Conservation (phyloP, 495 filamentous ascomycete genomes). For the Aspergillus panamensis region DNA sequence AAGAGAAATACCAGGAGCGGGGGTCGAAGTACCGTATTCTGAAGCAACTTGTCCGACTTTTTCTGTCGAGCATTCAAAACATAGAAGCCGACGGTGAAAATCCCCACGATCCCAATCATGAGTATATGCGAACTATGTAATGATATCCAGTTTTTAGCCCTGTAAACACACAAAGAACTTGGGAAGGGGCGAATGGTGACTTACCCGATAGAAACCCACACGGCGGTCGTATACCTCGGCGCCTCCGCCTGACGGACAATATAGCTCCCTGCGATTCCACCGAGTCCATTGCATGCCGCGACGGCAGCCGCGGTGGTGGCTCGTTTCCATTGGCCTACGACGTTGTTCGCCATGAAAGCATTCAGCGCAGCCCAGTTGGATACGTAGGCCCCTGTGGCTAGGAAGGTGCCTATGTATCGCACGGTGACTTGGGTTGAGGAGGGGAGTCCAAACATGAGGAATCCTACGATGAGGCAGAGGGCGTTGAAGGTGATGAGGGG, state of each 20-base stretch:
- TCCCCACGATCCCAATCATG: slow-evolving; percentile 58
- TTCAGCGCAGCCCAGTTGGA: slow-evolving; percentile 78
- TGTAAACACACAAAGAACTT: neutral
- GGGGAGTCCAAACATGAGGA: slow-evolving; percentile 68
- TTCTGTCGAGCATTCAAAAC: slow-evolving; percentile 52
- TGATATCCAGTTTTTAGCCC: neutral
- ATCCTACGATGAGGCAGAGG: slow-evolving; percentile 65
- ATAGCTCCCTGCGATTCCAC: slow-evolving; percentile 72
- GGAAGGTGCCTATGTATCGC: slow-evolving; percentile 69
- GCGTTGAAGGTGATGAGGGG: slow-evolving; percentile 73
- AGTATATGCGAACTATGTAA: slow-evolving; percentile 55
- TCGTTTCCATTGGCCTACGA: slow-evolving; percentile 73
- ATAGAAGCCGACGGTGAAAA: slow-evolving; percentile 62
- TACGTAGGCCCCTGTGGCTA: slow-evolving; percentile 75
- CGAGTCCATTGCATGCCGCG: slow-evolving; percentile 68
- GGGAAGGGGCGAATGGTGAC: slow-evolving; percentile 5
- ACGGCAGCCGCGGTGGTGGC: slow-evolving; percentile 66
- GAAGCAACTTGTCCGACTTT: slow-evolving; percentile 45
- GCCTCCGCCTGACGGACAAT: slow-evolving; percentile 67
- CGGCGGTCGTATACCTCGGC: slow-evolving; percentile 63
- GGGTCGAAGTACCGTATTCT: slow-evolving; percentile 43
- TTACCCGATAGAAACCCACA: slow-evolving; percentile 69
- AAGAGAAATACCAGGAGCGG: slow-evolving; percentile 4
- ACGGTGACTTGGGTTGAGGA: slow-evolving; percentile 58
- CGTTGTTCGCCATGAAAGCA: slow-evolving; percentile 69